Conservation (phyloP, 2,329 filamentous ascomycete species). For the Talaromyces sp. region DNA sequence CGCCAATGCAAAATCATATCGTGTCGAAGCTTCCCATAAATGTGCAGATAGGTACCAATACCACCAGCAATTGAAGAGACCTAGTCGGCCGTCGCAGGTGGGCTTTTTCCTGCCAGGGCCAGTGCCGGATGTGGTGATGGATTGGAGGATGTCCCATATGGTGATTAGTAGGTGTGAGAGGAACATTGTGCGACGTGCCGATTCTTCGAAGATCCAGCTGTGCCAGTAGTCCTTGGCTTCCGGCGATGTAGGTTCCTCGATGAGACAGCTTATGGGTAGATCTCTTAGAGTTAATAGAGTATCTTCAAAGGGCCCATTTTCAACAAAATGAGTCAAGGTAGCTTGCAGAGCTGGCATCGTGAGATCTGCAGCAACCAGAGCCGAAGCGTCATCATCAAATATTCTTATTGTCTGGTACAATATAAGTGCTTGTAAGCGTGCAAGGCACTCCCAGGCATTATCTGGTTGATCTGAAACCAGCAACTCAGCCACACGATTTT, state of each 20-base stretch:
- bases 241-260: slow-evolving; percentile 13
- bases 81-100: slow-evolving; percentile 25
- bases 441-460: slow-evolving; percentile 30
- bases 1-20: slow-evolving; percentile 26
- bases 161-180: slow-evolving; percentile 44
- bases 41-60: slow-evolving; percentile 27
- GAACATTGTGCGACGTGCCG: slow-evolving; percentile 49
- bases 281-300: slow-evolving; percentile 15
- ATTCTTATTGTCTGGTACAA: slow-evolving; percentile 49
- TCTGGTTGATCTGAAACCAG: slow-evolving; percentile 28
- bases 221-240: slow-evolving; percentile 41
- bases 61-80: slow-evolving; percentile 23
- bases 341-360: slow-evolving; percentile 25
- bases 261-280: slow-evolving; percentile 38
- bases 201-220: slow-evolving; percentile 52
- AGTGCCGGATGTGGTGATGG: background rate
- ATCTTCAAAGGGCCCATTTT: slow-evolving; percentile 19
- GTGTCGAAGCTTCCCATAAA: slow-evolving; percentile 25
- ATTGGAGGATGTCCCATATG: slow-evolving; percentile 23
- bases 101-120: slow-evolving; percentile 7
- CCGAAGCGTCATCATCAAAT: slow-evolving; percentile 48
- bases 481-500: slow-evolving; percentile 43
- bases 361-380: slow-evolving; percentile 37
- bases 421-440: slow-evolving; percentile 46
- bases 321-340: slow-evolving; percentile 20